Percentiles rank a stretch among this genome's conserved stretches.
phyloP scores from a whole-genome alignment of 306 rosid species.

The Betula pendula region DNA sequence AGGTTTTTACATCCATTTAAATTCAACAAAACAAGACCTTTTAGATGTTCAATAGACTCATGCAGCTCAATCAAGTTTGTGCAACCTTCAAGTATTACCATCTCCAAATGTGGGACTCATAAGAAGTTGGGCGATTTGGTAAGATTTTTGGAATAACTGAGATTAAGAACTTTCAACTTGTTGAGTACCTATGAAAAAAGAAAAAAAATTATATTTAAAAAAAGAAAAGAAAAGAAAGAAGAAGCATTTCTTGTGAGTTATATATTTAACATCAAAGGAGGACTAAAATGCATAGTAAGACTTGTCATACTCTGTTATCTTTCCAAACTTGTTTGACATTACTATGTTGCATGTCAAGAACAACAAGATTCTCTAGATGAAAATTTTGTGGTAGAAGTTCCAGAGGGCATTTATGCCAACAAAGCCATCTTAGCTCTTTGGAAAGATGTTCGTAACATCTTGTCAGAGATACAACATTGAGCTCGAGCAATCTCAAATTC shows the following conservation, averaged over 20 bases:
- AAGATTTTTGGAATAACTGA: too few species aligned
- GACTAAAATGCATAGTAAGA: neutral
- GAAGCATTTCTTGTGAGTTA: neutral
- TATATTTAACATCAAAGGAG: neutral
- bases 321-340: neutral
- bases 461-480: neutral
- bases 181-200: neutral
- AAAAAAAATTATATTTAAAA: neutral
- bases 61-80: too few species aligned
- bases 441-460: neutral
- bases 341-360: neutral
- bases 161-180: neutral
- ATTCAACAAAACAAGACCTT: too few species aligned
- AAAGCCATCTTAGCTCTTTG: neutral
- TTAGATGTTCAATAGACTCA: too few species aligned
- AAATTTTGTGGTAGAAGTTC: neutral
- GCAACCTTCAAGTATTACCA: too few species aligned
- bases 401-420: neutral
- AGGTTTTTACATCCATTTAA: too few species aligned
- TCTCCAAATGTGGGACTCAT: too few species aligned
- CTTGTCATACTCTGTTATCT: neutral
- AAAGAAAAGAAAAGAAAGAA: neutral
- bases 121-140: too few species aligned
- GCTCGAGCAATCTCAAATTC: neutral
- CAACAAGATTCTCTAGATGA: neutral